phyloP scores from a whole-genome alignment of 2,329 filamentous ascomycete species.

The Scytalidium sp. region DNA sequence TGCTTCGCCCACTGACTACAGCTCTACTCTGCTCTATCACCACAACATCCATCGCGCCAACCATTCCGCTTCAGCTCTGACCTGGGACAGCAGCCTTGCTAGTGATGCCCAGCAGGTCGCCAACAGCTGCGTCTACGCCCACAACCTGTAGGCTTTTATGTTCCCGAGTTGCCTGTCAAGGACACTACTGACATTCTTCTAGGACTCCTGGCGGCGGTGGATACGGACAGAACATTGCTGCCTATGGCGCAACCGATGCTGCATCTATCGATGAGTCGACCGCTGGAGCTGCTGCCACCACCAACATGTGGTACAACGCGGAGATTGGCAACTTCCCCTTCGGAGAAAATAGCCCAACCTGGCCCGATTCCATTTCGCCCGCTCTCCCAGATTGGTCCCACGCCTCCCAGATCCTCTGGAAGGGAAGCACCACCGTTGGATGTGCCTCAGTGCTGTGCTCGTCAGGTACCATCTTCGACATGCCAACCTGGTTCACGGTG shows the following conservation, averaged over 20 bases:
- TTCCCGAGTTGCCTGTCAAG: neutral
- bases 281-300: slow-evolving; percentile 66
- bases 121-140: slow-evolving; percentile 65
- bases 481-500: slow-evolving; percentile 72
- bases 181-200: slow-evolving; percentile 29
- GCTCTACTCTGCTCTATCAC: slow-evolving; percentile 35
- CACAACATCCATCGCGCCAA: slow-evolving; percentile 88
- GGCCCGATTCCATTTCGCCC: slow-evolving; percentile 31
- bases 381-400: slow-evolving; percentile 42
- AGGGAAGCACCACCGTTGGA: slow-evolving; percentile 56
- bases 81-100: slow-evolving; percentile 65
- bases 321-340: slow-evolving; percentile 59
- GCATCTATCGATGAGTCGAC: slow-evolving; percentile 45
- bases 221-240: slow-evolving; percentile 93
- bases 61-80: slow-evolving; percentile 65
- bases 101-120: slow-evolving; percentile 63
- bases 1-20: slow-evolving; percentile 14
- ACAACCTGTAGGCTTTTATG: slow-evolving; percentile 68
- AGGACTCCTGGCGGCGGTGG: slow-evolving; percentile 55
- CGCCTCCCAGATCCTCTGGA: slow-evolving; percentile 75
- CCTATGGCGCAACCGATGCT: slow-evolving; percentile 45
- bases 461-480: slow-evolving; percentile 37
- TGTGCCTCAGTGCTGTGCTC: slow-evolving; percentile 58
- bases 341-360: slow-evolving; percentile 56
- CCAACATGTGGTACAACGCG: slow-evolving; percentile 85